Conservation (phyloP, 768 basidiomycete species). For the Xerocomellus intermedius region DNA sequence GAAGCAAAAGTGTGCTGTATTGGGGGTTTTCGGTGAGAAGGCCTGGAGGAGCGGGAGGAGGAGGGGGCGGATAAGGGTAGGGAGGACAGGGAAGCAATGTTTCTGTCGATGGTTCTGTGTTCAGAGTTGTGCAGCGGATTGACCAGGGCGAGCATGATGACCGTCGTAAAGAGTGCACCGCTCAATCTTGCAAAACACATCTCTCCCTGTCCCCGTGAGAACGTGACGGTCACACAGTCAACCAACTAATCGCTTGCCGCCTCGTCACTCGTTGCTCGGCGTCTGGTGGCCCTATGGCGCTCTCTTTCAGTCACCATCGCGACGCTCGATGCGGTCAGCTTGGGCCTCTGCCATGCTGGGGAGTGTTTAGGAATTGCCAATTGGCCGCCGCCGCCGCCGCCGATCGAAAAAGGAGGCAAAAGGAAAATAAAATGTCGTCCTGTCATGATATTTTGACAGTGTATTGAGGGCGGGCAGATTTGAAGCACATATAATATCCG, state of each 20-base stretch:
- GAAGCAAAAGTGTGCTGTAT: conserved; percentile 29
- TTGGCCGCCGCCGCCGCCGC: background rate
- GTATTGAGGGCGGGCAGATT: too few relatives aligned
- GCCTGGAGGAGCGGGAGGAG: conserved; percentile 23
- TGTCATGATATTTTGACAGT: background rate
- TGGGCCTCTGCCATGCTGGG: background rate
- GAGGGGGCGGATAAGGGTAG: conserved; percentile 5
- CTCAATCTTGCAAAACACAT: conserved; percentile 16
- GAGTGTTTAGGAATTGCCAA: conserved; percentile 11
- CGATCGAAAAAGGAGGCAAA: conserved; percentile 2
- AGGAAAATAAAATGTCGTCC: too few relatives aligned
- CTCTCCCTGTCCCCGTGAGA: conserved; percentile 21
- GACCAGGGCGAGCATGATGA: conserved; percentile 51
- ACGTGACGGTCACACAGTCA: conserved; percentile 19
- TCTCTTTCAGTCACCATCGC: conserved; percentile 7
- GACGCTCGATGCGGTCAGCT: background rate
- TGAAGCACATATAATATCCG: background rate
- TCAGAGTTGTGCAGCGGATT: conserved; percentile 37
- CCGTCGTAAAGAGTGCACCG: conserved; percentile 8
- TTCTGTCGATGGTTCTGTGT: conserved; percentile 30
- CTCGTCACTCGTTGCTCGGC: too few relatives aligned
- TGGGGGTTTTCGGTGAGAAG: conserved; percentile 28
- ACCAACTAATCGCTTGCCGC: background rate
- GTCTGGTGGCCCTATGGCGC: background rate
- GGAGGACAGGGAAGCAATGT: conserved; percentile 15